Base-by-base conservation (phyloP, 2,329 filamentous ascomycete genomes). In the Triangularia verruculosa region DNA sequence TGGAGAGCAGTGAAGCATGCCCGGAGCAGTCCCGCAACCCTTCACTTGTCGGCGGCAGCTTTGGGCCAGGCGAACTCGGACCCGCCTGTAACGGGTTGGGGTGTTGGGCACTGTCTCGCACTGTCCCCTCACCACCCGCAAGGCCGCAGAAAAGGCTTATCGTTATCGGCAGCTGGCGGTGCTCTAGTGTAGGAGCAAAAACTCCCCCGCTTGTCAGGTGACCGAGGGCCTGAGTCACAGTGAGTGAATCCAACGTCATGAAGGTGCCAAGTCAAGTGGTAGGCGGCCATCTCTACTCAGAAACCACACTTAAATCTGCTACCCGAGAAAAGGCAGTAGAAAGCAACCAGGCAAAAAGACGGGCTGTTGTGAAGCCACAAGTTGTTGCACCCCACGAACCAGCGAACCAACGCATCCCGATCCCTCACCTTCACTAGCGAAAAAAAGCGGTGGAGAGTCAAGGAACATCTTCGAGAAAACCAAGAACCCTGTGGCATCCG, bases 181-280 rank as follows among this genome's bases (percentile, higher is more conserved):
- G 22, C n/a, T n/a, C n/a, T n/a, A n/a, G 11, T 5, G 1, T 25
- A 12, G 13, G 51, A 28, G 22, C 25, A 25, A 52, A 54, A 54
- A 28, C 11, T n/a, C 20, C 63, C 66, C 70, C 69, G 62, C 69
- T 60, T 68, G 58, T 71, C 70, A 71, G 66, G 64, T 70, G 70
- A 70, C 58, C 27, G 25, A 59, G 58, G 64, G 43, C 56, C 66
- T 70, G 69, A 70, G 64, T 70, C 69, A 70, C 70, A 63, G 61
- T 51, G 54, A 57, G 52, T 25, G 61, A 39, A 15, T 47, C 62
- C 57, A 68, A 69, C 67, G 69, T 70, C 68, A 69, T 66, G 63
- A 64, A 20, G 39, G 39, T 4, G 39, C 39, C 39, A 47, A 47
- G 39, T 47, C 39, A 47, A n/a, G 39, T 20, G n/a, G n/a, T 8